phyloP scores from a whole-genome alignment of 805 yeast genomes.

The Kazachstania africana region DNA sequence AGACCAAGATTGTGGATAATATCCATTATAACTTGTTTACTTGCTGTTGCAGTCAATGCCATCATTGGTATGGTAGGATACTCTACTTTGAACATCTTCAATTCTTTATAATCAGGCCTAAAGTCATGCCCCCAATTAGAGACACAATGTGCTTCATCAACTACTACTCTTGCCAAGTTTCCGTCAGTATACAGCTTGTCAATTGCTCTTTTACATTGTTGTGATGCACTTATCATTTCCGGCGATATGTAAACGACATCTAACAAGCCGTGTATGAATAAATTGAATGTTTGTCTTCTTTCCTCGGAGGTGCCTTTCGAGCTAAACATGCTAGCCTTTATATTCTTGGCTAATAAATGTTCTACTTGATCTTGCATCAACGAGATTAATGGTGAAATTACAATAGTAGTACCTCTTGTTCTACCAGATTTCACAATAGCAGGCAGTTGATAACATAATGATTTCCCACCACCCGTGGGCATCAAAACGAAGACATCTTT shows the following conservation, averaged over 20 bases:
- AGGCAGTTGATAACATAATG: conserved; percentile 90
- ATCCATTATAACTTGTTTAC: conserved; percentile 79
- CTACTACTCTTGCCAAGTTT: conserved; percentile 72
- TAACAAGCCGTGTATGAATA: conserved; percentile 54
- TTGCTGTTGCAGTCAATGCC: conserved; percentile 98
- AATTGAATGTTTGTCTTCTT: conserved; percentile 48
- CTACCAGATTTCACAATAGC: conserved; percentile 69
- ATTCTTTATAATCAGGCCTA: conserved; percentile 84
- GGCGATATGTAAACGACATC: conserved; percentile 86
- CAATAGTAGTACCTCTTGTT: conserved; percentile 80
- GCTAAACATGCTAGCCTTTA: conserved; percentile 81
- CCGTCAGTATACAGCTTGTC: conserved; percentile 41
- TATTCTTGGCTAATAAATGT: conserved; percentile 54
- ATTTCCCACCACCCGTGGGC: conserved; percentile 99
- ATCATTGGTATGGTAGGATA: conserved; percentile 81
- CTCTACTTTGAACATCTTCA: conserved; percentile 58
- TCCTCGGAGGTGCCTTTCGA: conserved; percentile 62
- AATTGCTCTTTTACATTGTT: conserved; percentile 55
- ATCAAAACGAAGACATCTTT: conserved; percentile 86
- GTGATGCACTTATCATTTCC: conserved; percentile 80
- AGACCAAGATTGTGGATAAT: conserved; percentile 69
- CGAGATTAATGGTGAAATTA: conserved; percentile 88
- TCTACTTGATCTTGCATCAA: conserved; percentile 96
- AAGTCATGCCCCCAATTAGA: conserved; percentile 99
- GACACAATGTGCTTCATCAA: conserved; percentile 97